Evolutionary conservation across 179 eudicot species (phyloP), one percentile per base, ranked within the genome.

Genomic region (Beta macrorhiza): DNA sequence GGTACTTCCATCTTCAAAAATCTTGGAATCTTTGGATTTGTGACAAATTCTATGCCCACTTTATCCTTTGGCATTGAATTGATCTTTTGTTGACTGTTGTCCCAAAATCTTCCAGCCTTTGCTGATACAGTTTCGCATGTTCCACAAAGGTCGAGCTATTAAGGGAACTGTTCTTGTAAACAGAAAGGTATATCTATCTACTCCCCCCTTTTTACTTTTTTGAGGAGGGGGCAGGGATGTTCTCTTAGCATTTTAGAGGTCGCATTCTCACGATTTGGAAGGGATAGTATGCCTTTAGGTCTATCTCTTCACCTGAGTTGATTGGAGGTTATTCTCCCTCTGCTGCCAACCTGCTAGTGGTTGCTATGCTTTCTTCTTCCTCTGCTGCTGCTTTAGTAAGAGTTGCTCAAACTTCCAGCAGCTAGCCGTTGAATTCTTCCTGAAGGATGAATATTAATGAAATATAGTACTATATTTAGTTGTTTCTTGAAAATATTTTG

Each of bases 141-240:
- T 95, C 85, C 25, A 90, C 73, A 68, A 90, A 62, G 99, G 99
- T 20, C 56, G 20, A 82, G 98, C 98, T 76, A 90, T 93, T n/a
- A 95, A 95, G 87, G 99, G 99, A 77, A 95, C 98, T 22, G 93
- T 95, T 83, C 92, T 93, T 32, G 83, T 95, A 37, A 90, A 95
- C 82, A 90, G 70, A 84, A 90, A 82, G 98, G 99, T 95, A 80
- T 13, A 0, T 44, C 70, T 73, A 52, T 14, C 15, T n/a, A n/a
- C 52, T 71, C 12, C 55, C 32, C n/a, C 14, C 8, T 6, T 2
- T 47, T n/a, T 71, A 0, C 47, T 12, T 4, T 7, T 6, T n/a
- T 19, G 64, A 7, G 64, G 64, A 5, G 64, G 64, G 20, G n/a
- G n/a, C 17, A n/a, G 20, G 22, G 17, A 15, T 17, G 64, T 1